Evolutionary conservation across 2,329 filamentous ascomycete species (phyloP), one percentile per base, ranked within the genome.

Genomic region (Epichloe sibirici): DNA sequence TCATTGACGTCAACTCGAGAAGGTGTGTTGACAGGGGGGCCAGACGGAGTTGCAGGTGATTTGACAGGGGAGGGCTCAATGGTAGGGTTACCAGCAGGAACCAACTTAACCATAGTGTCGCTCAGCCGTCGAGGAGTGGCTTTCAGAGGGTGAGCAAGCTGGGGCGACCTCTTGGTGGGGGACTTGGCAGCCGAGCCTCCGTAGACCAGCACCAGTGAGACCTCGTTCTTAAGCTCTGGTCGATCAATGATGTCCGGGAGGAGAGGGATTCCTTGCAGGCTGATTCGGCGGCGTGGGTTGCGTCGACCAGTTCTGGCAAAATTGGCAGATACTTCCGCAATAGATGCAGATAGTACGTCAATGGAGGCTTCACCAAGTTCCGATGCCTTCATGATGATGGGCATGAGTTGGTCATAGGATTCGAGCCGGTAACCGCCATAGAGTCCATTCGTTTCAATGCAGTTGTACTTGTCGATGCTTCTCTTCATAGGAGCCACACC

Each of bases 51-150:
- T 17, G 59, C 59, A 4, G 56, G 51, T 3, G 63, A 62, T 56
- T 68, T 68, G 44, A 51, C 61, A 9, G 66, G 66, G 35, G 66
- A 68, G 5, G 63, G 58, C 49, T 59, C 54, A 6, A 52, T 55
- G 52, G 55, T 59, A 49, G 60, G 59, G 40, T 54, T 59, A 4
- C 57, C 38, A 7, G 54, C 55, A 13, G 66, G 66, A n/a, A 59
- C 25, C 43, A 69, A 57, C 52, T 59, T 61, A 52, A 67, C 55
- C 25, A 66, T 59, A 3, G 57, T 60, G 37, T 62, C 59, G n/a
- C 58, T 61, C 48, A 69, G 51, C 25, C 62, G 64, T 35, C 55
- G 57, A 21, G 61, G 50, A 8, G 55, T 56, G 44, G 49, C 57
- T 57, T 61, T 62, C 48, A 65, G 54, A 6, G 63, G 63, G 43